Evolutionary conservation across 2,329 filamentous ascomycete genomes (phyloP).

Genomic region (Colletotrichum tabaci): DNA sequence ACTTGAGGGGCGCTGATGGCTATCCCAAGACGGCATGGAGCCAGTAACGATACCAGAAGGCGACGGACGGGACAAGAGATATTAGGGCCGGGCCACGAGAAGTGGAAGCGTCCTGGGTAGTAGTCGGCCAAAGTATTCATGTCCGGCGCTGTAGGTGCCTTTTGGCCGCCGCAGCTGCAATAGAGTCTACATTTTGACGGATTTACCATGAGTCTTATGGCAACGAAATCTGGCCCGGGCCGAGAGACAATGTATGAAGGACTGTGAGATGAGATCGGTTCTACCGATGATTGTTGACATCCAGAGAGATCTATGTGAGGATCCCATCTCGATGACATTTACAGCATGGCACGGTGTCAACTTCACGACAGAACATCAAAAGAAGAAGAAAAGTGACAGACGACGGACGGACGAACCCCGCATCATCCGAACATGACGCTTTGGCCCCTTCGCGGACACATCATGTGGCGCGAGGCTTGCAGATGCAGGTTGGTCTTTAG

Average conservation of each 20-base stretch:
- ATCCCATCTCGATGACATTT: background rate
- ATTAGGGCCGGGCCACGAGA: constrained; percentile 1
- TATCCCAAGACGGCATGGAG: background rate
- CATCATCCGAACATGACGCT: constrained; percentile 31
- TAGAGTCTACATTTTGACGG: constrained; percentile 33
- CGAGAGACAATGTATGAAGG: too few relatives aligned
- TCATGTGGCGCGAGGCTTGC: constrained; percentile 38
- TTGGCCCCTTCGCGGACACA: constrained; percentile 23
- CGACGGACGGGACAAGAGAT: background rate
- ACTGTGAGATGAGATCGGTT: background rate
- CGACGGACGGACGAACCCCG: constrained; percentile 4
- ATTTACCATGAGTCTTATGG: background rate
- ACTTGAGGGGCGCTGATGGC: background rate
- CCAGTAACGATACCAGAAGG: constrained; percentile 9
- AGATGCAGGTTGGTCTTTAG: constrained; percentile 20
- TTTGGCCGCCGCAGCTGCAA: constrained; percentile 33
- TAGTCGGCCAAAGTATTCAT: constrained; percentile 4
- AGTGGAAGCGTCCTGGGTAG: background rate
- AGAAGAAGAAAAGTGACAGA: background rate
- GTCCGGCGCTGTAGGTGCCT: constrained; percentile 26
- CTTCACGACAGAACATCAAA: background rate
- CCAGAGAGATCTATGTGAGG: background rate
- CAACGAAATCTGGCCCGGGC: background rate
- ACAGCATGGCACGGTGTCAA: background rate
- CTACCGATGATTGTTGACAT: background rate